phyloP scores from a whole-genome alignment of 2,329 filamentous ascomycete genomes.

The Botrytis medusae region DNA sequence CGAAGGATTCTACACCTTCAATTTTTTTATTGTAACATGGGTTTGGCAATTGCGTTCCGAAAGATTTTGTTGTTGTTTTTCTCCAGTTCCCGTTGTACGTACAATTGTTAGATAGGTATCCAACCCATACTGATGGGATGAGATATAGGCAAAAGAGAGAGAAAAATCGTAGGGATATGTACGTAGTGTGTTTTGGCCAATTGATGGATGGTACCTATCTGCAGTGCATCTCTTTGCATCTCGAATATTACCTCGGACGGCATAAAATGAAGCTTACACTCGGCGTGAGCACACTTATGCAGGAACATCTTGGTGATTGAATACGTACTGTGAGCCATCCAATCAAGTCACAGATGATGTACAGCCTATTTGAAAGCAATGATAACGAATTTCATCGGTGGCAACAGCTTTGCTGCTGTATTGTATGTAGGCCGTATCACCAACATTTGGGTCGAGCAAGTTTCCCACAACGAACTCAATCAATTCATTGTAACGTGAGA shows the following conservation, averaged over 20 bases:
- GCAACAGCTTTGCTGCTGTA: neutral
- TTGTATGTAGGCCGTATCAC: neutral
- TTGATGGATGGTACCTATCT: neutral
- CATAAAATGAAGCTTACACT: neutral
- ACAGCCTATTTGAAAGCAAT: neutral
- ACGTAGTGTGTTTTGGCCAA: neutral
- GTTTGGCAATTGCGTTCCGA: constrained; percentile 3
- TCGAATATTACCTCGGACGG: neutral
- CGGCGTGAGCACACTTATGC: constrained; percentile 8
- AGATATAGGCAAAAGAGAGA: neutral
- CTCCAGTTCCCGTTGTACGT: neutral
- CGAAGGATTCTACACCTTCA: constrained; percentile 6
- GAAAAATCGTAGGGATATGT: neutral
- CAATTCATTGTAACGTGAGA: neutral
- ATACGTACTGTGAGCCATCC: neutral
- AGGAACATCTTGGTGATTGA: neutral
- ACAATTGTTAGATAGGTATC: neutral
- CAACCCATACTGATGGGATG: neutral
- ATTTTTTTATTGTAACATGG: neutral
- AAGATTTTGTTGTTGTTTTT: neutral
- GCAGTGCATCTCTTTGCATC: neutral
- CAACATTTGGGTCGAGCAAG: constrained; percentile 4
- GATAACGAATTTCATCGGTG: neutral
- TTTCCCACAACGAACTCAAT: neutral
- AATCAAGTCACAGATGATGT: neutral